These are phyloP conservation scores for Royoungia palumana DNA, from an alignment of 768 basidiomycete genomes.

Conservation along the genomic window DNA sequence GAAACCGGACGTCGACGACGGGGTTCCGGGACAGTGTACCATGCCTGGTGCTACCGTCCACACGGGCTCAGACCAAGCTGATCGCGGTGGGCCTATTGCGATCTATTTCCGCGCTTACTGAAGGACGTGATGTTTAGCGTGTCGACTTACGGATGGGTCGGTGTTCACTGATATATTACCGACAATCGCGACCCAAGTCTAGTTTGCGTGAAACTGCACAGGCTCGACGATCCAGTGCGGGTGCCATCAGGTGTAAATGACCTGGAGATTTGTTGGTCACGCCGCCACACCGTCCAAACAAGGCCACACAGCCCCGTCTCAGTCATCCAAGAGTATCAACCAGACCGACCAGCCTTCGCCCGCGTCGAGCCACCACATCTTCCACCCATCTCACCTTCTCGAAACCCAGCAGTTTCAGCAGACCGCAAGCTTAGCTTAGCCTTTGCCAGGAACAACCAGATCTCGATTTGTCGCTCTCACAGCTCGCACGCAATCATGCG, in stretches of 20 bases:
- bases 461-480: conserved; percentile 16
- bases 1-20: too few relatives aligned
- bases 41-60: too few relatives aligned
- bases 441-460: conserved; percentile 4
- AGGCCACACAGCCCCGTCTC: conserved; percentile 25
- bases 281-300: conserved; percentile 31
- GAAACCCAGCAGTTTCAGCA: background rate
- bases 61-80: too few relatives aligned
- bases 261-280: background rate
- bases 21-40: too few relatives aligned
- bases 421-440: background rate
- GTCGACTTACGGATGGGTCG: too few relatives aligned
- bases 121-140: too few relatives aligned
- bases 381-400: conserved; percentile 1
- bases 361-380: conserved; percentile 16
- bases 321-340: conserved; percentile 33
- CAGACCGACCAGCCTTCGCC: conserved; percentile 13
- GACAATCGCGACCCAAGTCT: too few relatives aligned
- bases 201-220: background rate
- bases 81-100: too few relatives aligned
- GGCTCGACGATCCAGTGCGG: background rate
- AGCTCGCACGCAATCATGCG: conserved; percentile 56
- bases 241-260: background rate
- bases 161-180: too few relatives aligned
- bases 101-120: too few relatives aligned